phyloP scores from a whole-genome alignment of 2,329 filamentous ascomycete species.

The Aspergillus arachidicola region DNA sequence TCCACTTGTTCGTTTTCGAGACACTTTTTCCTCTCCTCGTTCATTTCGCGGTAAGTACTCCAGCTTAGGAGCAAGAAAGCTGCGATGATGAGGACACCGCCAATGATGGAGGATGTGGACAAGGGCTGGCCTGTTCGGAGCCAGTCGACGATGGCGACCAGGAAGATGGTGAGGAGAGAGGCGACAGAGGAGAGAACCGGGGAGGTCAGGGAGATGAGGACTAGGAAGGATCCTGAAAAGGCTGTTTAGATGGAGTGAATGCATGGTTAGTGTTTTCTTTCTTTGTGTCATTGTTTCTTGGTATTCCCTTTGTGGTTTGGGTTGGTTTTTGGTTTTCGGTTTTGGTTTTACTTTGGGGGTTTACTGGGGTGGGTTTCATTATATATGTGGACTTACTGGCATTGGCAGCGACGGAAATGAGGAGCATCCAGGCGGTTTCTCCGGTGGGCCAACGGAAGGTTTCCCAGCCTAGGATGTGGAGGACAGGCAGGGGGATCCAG shows the following conservation, averaged over 20 bases:
- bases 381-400: conserved; percentile 58
- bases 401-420: conserved; percentile 81
- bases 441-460: conserved; percentile 79
- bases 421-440: conserved; percentile 75
- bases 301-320: neutral
- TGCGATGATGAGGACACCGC: conserved; percentile 83
- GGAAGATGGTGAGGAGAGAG: conserved; percentile 91
- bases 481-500: conserved; percentile 86
- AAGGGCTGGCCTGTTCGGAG: conserved; percentile 76
- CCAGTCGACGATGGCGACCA: conserved; percentile 92
- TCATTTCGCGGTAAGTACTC: conserved; percentile 93
- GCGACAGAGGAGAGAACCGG: conserved; percentile 92
- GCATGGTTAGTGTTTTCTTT: neutral
- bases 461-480: conserved; percentile 79
- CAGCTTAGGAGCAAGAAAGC: conserved; percentile 87
- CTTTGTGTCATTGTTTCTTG: neutral
- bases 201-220: conserved; percentile 88
- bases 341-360: neutral
- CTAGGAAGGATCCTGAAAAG: conserved; percentile 90
- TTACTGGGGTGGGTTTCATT: neutral
- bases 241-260: conserved; percentile 37
- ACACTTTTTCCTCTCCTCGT: conserved; percentile 72
- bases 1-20: conserved; percentile 45
- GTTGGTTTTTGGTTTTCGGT: neutral
- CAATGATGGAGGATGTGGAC: conserved; percentile 72